A percentile compares a stretch with the other conserved stretches of the same genome.
Evolutionary conservation across 768 basidiomycete species (phyloP).

Genomic region (Hemileccinum impolitum): DNA sequence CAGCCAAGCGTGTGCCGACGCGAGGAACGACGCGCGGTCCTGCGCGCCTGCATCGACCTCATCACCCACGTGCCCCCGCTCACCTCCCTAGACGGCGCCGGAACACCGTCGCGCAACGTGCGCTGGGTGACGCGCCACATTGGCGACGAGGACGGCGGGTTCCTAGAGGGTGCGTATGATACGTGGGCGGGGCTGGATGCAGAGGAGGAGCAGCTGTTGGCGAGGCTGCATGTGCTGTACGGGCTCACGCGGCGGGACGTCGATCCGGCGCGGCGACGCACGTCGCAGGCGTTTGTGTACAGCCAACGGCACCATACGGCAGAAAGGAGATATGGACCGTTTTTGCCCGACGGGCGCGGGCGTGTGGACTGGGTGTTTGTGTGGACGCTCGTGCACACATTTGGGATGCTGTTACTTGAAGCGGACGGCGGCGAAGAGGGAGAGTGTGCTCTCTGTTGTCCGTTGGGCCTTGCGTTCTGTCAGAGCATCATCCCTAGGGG

Average conservation of each 20-base stretch:
- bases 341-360: constrained; percentile 40
- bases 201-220: constrained; percentile 45
- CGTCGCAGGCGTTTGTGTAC: constrained; percentile 58
- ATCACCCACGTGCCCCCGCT: constrained; percentile 41
- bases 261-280: constrained; percentile 29
- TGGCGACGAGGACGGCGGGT: constrained; percentile 31
- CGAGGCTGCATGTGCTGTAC: constrained; percentile 52
- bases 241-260: constrained; percentile 51
- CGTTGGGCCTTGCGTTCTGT: constrained; percentile 50
- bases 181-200: constrained; percentile 17
- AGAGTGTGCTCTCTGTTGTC: constrained; percentile 33
- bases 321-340: constrained; percentile 56
- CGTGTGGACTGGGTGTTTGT: constrained; percentile 60
- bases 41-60: constrained; percentile 53
- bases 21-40: constrained; percentile 40
- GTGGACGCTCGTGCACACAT: constrained; percentile 50
- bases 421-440: constrained; percentile 32
- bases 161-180: constrained; percentile 38
- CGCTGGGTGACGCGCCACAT: constrained; percentile 48
- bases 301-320: constrained; percentile 53
- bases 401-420: constrained; percentile 52
- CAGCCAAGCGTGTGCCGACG: constrained; percentile 33
- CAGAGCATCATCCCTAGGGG: constrained; percentile 46
- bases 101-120: constrained; percentile 46
- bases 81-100: constrained; percentile 19